Percentiles rank a stretch among this genome's conserved stretches.
Conservation (phyloP, 2,329 filamentous ascomycete genomes). For the Aspergillus niger region DNA sequence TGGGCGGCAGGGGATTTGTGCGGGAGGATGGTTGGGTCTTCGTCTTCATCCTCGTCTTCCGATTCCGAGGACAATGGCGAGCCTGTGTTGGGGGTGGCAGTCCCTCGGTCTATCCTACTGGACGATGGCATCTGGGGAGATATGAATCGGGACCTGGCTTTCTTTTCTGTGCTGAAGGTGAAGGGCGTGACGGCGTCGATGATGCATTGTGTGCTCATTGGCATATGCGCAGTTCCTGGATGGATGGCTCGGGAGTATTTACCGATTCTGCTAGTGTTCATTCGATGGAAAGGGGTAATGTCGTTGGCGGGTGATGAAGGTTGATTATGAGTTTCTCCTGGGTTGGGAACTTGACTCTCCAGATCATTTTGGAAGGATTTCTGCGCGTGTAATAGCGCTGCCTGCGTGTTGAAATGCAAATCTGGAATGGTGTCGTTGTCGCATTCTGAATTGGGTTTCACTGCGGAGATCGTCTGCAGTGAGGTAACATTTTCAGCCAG, state of each 20-base stretch:
- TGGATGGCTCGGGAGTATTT: conserved; percentile 7
- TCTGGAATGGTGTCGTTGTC: conserved; percentile 30
- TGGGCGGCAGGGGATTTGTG: conserved; percentile 2
- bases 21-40: conserved; percentile 12
- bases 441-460: conserved; percentile 25
- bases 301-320: conserved; percentile 16
- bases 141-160: conserved; percentile 14
- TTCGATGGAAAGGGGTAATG: conserved; percentile 34
- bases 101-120: conserved; percentile 25
- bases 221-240: conserved; percentile 19
- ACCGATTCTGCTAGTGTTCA: conserved; percentile 19
- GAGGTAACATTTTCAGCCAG: conserved; percentile 38
- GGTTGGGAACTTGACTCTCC: conserved; percentile 29
- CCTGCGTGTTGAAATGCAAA: conserved; percentile 43
- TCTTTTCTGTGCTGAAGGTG: conserved; percentile 39
- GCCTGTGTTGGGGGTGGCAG: conserved; percentile 19
- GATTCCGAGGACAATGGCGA: conserved; percentile 10
- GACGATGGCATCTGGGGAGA: conserved; percentile 10
- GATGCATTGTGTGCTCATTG: conserved; percentile 45
- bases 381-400: conserved; percentile 42
- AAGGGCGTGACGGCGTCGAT: conserved; percentile 45
- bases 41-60: conserved; percentile 3
- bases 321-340: conserved; percentile 15
- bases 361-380: conserved; percentile 44
- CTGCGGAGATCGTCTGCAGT: conserved; percentile 41